Evolutionary conservation across 2,329 filamentous ascomycete genomes (phyloP), one percentile per base, ranked within the genome.

Genomic region (Curvularia sp.): DNA sequence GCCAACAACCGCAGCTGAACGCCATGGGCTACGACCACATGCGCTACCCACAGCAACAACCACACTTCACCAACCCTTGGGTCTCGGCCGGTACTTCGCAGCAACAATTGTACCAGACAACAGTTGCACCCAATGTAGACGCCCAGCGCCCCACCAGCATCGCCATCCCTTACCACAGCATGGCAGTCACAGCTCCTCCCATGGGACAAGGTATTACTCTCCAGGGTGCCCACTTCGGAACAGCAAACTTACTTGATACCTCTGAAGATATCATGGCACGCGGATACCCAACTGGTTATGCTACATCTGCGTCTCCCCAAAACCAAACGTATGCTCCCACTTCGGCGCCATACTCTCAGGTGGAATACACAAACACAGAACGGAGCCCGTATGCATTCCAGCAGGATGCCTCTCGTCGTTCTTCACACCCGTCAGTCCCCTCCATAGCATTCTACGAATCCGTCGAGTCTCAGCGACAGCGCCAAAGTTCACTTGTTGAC

Each of bases 31-130:
- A 94, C 83, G 91, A 94, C 77, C 84, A 87, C 77, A 88, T 93
- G 84, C 87, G 90, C 69, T 92, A 91, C 79, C 79, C 82, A 59
- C 77, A 79, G 66, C 66, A 67, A 67, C 66, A 67, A 64, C 87
- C 90, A 65, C 90, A 95, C 65, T 97, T 97, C 82, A 93, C 90
- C 72, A 95, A 97, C 78, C 93, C 93, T 41, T 97, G 93, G 93
- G 83, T 82, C 47, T 85, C 91, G 55, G 84, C 83, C 59, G 80
- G 75, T 61, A 80, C 82, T 74, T 83, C 76, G 70, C 84, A 79
- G 75, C 84, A 80, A 83, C 84, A 80, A 82, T 82, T 83, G 79
- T 93, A 84, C 85, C 89, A 83, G 73, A 81, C 88, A 76, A 80
- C 89, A 73, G 79, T 91, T 75, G 83, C 83, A 65, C 82, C 87